phyloP scores from a whole-genome alignment of 2,329 filamentous ascomycete genomes.

The Didymella exigua region DNA sequence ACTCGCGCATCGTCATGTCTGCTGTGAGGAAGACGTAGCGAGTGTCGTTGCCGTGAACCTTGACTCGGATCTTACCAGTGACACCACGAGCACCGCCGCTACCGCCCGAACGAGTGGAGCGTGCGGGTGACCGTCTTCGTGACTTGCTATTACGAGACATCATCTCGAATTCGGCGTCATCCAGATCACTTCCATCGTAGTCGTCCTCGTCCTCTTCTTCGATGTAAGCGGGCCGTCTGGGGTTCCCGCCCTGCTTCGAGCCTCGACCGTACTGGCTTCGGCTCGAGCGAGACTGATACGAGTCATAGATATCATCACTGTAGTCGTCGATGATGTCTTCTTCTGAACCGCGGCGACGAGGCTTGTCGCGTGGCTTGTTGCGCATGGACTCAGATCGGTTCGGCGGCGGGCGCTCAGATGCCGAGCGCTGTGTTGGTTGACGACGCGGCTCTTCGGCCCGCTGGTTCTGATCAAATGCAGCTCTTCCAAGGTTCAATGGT shows the following conservation, averaged over 20 bases:
- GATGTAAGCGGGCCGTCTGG: slow-evolving; percentile 66
- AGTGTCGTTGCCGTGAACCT: slow-evolving; percentile 86
- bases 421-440: slow-evolving; percentile 49
- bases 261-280: slow-evolving; percentile 37
- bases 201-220: slow-evolving; percentile 83
- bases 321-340: slow-evolving; percentile 61
- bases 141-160: slow-evolving; percentile 56
- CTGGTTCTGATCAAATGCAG: slow-evolving; percentile 56
- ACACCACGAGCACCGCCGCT: slow-evolving; percentile 56
- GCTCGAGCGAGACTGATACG: slow-evolving; percentile 58
- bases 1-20: slow-evolving; percentile 74
- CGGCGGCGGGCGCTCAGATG: slow-evolving; percentile 52
- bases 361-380: slow-evolving; percentile 31
- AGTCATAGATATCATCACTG: slow-evolving; percentile 68
- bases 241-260: slow-evolving; percentile 44
- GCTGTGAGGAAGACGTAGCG: slow-evolving; percentile 87
- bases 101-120: slow-evolving; percentile 41
- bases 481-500: slow-evolving; percentile 55
- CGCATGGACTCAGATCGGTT: slow-evolving; percentile 46
- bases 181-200: slow-evolving; percentile 71
- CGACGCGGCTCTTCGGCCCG: slow-evolving; percentile 42
- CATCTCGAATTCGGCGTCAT: slow-evolving; percentile 83
- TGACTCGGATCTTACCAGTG: slow-evolving; percentile 80
- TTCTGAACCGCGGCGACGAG: slow-evolving; percentile 46
- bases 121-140: slow-evolving; percentile 51